A percentile compares a stretch with the other conserved stretches of the same genome.
phyloP scores from a whole-genome alignment of 2,329 filamentous ascomycete species.

The Trematosphaeria pertusa region DNA sequence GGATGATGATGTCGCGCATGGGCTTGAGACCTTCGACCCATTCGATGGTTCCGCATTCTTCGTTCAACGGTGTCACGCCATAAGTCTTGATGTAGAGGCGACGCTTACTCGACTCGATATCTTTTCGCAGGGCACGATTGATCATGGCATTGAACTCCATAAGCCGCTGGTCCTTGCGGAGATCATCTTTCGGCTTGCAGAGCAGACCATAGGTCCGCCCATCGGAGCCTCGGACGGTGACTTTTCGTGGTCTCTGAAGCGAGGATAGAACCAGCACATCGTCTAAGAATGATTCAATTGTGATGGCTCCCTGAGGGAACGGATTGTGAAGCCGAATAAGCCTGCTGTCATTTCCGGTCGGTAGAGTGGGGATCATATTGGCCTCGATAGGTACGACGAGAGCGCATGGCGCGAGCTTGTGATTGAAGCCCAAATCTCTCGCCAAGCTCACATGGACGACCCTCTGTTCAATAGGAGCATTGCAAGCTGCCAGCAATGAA shows the following conservation, averaged over 20 bases:
- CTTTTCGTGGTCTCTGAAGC: slow-evolving; percentile 87
- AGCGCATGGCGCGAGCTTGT: slow-evolving; percentile 79
- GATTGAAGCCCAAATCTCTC: slow-evolving; percentile 81
- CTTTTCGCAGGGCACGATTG: slow-evolving; percentile 89
- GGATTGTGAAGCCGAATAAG: slow-evolving; percentile 77
- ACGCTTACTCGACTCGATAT: slow-evolving; percentile 87
- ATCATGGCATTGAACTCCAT: slow-evolving; percentile 99
- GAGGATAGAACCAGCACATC: slow-evolving; percentile 91
- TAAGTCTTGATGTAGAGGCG: slow-evolving; percentile 92
- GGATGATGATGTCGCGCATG: slow-evolving; percentile 86
- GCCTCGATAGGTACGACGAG: slow-evolving; percentile 90
- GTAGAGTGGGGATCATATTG: slow-evolving; percentile 82
- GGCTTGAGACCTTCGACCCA: slow-evolving; percentile 98
- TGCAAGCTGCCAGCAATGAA: slow-evolving; percentile 80
- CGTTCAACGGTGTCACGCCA: slow-evolving; percentile 93
- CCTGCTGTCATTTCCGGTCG: slow-evolving; percentile 71
- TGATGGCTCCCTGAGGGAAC: slow-evolving; percentile 85
- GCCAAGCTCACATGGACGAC: slow-evolving; percentile 76
- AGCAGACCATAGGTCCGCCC: slow-evolving; percentile 87
- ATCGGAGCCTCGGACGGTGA: slow-evolving; percentile 87
- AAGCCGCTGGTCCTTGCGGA: slow-evolving; percentile 94
- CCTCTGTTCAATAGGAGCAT: slow-evolving; percentile 77
- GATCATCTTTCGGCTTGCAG: slow-evolving; percentile 97
- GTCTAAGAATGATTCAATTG: slow-evolving; percentile 80
- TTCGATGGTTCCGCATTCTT: slow-evolving; percentile 97